Percentiles rank a stretch among this genome's conserved stretches.
Evolutionary conservation across 441 rosid species (phyloP).

Genomic region (Isatis lusitanica): DNA sequence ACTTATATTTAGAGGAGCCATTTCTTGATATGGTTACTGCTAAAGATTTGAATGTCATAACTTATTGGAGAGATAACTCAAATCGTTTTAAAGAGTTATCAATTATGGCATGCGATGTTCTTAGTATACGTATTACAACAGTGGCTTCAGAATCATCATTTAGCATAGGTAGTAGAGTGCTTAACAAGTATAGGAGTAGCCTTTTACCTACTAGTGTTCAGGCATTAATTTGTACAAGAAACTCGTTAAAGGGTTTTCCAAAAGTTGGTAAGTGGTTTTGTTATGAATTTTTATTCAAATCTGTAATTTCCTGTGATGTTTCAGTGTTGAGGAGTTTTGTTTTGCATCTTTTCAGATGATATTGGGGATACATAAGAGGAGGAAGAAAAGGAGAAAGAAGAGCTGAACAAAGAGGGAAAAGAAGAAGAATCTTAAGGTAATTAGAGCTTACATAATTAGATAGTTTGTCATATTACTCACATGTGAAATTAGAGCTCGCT

Average conservation of each 20-base stretch:
- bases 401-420: no score
- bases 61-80: neutral
- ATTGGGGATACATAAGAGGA: no score
- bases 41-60: neutral
- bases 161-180: neutral
- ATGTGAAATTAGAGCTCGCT: no score
- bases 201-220: neutral
- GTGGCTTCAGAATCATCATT: neutral
- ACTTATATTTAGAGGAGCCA: neutral
- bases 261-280: no score
- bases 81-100: neutral
- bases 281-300: no score
- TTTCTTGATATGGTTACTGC: neutral
- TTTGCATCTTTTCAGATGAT: no score
- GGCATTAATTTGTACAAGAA: neutral
- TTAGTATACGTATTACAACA: neutral
- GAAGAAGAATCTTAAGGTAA: no score
- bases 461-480: no score
- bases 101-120: neutral
- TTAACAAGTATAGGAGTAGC: neutral
- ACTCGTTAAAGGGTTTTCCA: neutral
- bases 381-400: no score
- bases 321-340: no score
- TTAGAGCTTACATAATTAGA: no score
- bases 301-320: no score